These are phyloP conservation scores for Pyrenophora graminea DNA, from an alignment of 2,329 filamentous ascomycete genomes.

Conservation along the genomic window DNA sequence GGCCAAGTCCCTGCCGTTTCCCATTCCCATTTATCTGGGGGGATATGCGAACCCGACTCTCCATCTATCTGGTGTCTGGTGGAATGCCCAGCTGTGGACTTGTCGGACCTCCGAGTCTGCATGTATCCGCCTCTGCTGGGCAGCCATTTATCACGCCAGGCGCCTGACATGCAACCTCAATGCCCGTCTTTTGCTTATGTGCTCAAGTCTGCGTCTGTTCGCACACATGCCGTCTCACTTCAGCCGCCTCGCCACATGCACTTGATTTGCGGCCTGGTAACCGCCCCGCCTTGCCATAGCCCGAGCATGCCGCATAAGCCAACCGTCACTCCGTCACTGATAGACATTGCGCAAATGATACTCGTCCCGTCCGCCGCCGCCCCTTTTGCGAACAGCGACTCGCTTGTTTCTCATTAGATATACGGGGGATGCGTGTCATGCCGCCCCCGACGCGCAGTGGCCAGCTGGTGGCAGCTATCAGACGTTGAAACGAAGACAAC, in stretches of 20 bases:
- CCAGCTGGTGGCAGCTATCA: slow-evolving; percentile 6
- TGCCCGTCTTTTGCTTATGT: not conserved
- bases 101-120: not conserved
- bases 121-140: no score
- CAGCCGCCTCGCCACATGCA: slow-evolving; percentile 3
- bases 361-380: slow-evolving; percentile 2
- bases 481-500: slow-evolving; percentile 23
- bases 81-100: not conserved
- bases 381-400: slow-evolving; percentile 8
- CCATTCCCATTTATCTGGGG: slow-evolving; percentile 13
- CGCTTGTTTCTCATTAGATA: slow-evolving; percentile 13
- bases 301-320: slow-evolving; percentile 3
- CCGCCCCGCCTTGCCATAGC: slow-evolving; percentile 6
- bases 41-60: not conserved
- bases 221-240: slow-evolving; percentile 15
- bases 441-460: slow-evolving; percentile 10
- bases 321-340: not conserved
- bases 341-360: not conserved
- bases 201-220: slow-evolving; percentile 7
- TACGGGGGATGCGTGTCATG: slow-evolving; percentile 8
- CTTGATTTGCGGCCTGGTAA: slow-evolving; percentile 10
- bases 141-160: not conserved
- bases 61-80: not conserved
- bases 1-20: not conserved
- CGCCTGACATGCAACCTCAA: not conserved